Percentiles rank a stretch among this genome's conserved stretches.
These are phyloP conservation scores for Aspergillus caelatus DNA, from an alignment of 2,329 filamentous ascomycete genomes.

Conservation along the genomic window DNA sequence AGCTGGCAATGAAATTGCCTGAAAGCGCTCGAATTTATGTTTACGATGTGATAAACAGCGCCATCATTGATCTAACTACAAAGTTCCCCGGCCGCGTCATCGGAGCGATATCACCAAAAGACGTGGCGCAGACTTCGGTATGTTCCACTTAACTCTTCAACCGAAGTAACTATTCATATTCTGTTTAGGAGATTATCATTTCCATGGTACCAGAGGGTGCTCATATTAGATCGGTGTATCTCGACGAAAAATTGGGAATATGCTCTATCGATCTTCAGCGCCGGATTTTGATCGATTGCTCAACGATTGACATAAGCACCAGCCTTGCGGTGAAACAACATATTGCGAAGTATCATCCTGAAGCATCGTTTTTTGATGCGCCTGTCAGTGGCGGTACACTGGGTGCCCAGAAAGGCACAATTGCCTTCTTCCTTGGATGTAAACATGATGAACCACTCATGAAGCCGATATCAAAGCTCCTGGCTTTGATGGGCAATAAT, in stretches of 20 bases:
- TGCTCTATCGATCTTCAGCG: no score
- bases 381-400: conserved; percentile 58
- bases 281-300: conserved; percentile 51
- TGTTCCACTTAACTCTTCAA: no score
- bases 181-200: no score
- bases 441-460: no score
- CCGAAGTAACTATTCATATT: no score
- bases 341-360: conserved; percentile 39
- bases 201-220: no score
- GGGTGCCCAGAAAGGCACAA: conserved; percentile 55
- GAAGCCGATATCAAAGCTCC: conserved; percentile 45
- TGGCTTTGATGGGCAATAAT: conserved; percentile 56
- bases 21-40: conserved; percentile 35
- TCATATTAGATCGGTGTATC: no score
- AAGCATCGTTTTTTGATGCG: conserved; percentile 56
- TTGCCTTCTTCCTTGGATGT: conserved; percentile 61
- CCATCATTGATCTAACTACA: neutral
- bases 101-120: neutral
- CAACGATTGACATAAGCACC: conserved; percentile 58
- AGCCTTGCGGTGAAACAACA: conserved; percentile 50
- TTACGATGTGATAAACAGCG: neutral
- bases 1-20: conserved; percentile 48
- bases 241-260: no score
- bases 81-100: neutral
- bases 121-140: no score